Conservation (phyloP, 805 yeast genomes). For the Kazachstania taianensis region DNA sequence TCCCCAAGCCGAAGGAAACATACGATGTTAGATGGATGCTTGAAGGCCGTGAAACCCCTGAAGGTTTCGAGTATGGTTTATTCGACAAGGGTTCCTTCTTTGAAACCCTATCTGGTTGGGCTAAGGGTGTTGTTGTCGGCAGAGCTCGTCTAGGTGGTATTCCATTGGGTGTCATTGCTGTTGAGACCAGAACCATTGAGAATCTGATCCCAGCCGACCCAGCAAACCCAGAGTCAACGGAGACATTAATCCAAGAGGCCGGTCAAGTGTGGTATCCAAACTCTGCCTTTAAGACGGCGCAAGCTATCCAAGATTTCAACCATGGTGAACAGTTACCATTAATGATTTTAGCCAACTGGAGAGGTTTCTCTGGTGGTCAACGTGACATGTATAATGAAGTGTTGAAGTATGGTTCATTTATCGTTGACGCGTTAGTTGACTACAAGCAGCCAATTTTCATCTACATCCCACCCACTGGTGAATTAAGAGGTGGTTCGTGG, state of each 20-base stretch:
- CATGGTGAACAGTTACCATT: slow-evolving; percentile 96
- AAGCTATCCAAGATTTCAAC: slow-evolving; percentile 95
- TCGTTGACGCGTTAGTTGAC: slow-evolving; percentile 93
- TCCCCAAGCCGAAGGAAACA: slow-evolving; percentile 59
- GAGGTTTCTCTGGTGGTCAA: slow-evolving; percentile 99
- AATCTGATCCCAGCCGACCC: slow-evolving; percentile 96
- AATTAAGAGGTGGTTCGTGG: slow-evolving; percentile 99
- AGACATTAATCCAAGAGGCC: slow-evolving; percentile 80
- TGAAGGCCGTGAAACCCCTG: slow-evolving; percentile 61
- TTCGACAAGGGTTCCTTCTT: slow-evolving; percentile 90
- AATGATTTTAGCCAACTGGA: slow-evolving; percentile 98
- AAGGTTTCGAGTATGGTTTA: slow-evolving; percentile 73
- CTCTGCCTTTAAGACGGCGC: slow-evolving; percentile 98
- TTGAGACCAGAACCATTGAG: slow-evolving; percentile 84
- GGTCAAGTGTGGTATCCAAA: slow-evolving; percentile 99
- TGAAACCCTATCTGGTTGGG: slow-evolving; percentile 97
- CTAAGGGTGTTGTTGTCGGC: slow-evolving; percentile 96
- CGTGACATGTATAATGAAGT: slow-evolving; percentile 99
- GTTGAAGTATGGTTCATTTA: slow-evolving; percentile 90
- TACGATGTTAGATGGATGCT: slow-evolving; percentile 95
- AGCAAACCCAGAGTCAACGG: slow-evolving; percentile 93
- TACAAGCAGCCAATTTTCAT: slow-evolving; percentile 95
- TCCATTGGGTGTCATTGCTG: slow-evolving; percentile 96
- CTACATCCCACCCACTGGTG: slow-evolving; percentile 97
- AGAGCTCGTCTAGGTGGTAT: slow-evolving; percentile 98